Conservation (phyloP, 2,329 filamentous ascomycete genomes). For the Verticillium alfalfae region DNA sequence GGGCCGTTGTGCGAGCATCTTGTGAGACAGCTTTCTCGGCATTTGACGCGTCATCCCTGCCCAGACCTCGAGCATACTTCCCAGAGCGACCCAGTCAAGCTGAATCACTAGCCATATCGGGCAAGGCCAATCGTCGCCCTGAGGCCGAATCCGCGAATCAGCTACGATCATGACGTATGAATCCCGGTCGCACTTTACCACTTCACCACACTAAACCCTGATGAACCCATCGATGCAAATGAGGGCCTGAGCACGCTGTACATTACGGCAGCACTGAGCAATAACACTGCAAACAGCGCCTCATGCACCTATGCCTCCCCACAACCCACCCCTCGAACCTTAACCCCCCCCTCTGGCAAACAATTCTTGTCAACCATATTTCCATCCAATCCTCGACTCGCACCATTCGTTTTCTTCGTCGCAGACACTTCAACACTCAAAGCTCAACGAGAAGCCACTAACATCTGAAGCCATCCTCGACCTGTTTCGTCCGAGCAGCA, state of each 20-base stretch:
- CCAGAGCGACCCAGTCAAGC: not conserved
- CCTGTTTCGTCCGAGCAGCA: slow-evolving; percentile 8
- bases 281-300: not conserved
- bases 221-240: not conserved
- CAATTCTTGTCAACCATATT: not conserved
- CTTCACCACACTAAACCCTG: not conserved
- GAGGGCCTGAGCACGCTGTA: not conserved
- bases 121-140: not conserved
- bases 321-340: not conserved
- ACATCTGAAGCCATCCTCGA: slow-evolving; percentile 7
- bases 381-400: not conserved
- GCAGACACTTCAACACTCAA: not conserved
- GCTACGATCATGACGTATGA: slow-evolving; percentile 2
- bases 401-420: not conserved
- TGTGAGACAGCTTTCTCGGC: slow-evolving; percentile 1
- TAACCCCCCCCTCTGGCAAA: not conserved
- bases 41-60: slow-evolving; percentile 2
- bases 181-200: not conserved
- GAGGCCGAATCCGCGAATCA: not conserved
- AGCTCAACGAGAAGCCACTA: not conserved
- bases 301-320: not conserved
- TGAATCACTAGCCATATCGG: not conserved
- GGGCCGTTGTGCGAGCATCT: not conserved
- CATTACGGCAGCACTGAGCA: not conserved
- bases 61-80: not conserved